Evolutionary conservation across 192 early-diverging fungal species (phyloP).

Genomic region (Backusella westeae): DNA sequence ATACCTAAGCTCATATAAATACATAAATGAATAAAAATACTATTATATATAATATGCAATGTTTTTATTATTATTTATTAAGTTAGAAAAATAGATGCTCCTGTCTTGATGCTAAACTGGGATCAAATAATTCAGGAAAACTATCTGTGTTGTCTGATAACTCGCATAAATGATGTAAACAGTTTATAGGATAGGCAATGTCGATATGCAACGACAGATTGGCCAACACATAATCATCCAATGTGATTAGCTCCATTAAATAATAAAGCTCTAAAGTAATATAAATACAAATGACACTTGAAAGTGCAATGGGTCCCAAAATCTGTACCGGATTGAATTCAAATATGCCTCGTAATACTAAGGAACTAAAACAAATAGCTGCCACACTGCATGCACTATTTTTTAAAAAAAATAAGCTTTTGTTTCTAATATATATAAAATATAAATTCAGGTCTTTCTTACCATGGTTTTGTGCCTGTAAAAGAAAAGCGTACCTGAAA

Average conservation of each 20-base stretch:
- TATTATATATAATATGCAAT: neutral
- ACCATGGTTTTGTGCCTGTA: constrained; percentile 6
- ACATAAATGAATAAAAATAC: constrained; percentile 1
- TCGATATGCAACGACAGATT: constrained; percentile 29
- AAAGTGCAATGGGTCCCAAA: constrained; percentile 17
- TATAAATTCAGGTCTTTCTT: neutral
- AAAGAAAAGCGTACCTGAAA: constrained; percentile 6
- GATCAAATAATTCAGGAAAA: constrained; percentile 17
- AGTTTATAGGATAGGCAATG: constrained; percentile 30
- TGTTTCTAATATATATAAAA: neutral
- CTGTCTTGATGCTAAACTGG: constrained; percentile 6
- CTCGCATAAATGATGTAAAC: constrained; percentile 33
- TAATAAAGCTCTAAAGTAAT: constrained; percentile 30
- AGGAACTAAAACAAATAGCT: constrained; percentile 8
- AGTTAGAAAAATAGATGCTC: neutral
- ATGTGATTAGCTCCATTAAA: constrained; percentile 13
- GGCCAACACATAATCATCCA: constrained; percentile 24
- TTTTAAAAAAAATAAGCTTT: neutral
- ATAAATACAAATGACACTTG: constrained; percentile 22
- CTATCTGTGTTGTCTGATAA: constrained; percentile 17
- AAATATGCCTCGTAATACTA: neutral
- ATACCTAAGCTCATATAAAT: neutral
- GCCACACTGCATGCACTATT: constrained; percentile 2
- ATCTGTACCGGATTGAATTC: constrained; percentile 16
- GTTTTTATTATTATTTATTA: neutral